Evolutionary conservation across 129 eudicot species (phyloP), one percentile per base, ranked within the genome.

Genomic region (Flaveria trinervia): DNA sequence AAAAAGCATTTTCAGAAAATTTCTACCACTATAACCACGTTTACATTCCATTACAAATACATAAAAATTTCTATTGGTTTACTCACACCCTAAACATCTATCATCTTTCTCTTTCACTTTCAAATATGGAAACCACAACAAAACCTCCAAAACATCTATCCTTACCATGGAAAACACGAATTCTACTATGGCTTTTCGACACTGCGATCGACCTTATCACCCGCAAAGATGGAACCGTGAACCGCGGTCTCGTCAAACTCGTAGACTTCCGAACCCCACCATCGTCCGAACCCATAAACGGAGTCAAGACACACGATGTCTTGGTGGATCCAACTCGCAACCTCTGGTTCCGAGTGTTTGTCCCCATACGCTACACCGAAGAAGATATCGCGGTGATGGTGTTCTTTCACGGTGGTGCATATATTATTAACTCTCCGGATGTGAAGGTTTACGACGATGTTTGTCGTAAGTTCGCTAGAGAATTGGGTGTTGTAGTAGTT

Each of bases 401-500:
- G 15, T 65, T 36, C 26, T 65, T n/a, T 65, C 70, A 65, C 9
- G 86, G 82, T 65, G 83, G 86, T 28, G 86, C 43, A 48, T 83
- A 46, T 28, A 70, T 67, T 39, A n/a, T 10, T 72, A 66, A 50
- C 16, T 48, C 68, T 51, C 72, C 80, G 15, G 76, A 67, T 51
- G 4, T 13, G 15, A 48, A 45, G 12, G 1, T 15, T 12, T 83
- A 83, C 36, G 80, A 83, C 15, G 76, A 28, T 9, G 45, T 78
- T 48, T 57, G 80, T 46, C 83, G 77, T 43, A 73, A 75, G 48
- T 66, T 83, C 4, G 76, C 76, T 0, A 51, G 7, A 36, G 36
- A 33, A 33, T 1, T 67, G 36, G 72, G 49, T 0, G 86, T 76
- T 11, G 23, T 83, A 3, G 65, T 83, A n/a, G 71, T 78, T 45